Evolutionary conservation across 139 green algal genomes (phyloP).

Genomic region (Medakamo hakoo): DNA sequence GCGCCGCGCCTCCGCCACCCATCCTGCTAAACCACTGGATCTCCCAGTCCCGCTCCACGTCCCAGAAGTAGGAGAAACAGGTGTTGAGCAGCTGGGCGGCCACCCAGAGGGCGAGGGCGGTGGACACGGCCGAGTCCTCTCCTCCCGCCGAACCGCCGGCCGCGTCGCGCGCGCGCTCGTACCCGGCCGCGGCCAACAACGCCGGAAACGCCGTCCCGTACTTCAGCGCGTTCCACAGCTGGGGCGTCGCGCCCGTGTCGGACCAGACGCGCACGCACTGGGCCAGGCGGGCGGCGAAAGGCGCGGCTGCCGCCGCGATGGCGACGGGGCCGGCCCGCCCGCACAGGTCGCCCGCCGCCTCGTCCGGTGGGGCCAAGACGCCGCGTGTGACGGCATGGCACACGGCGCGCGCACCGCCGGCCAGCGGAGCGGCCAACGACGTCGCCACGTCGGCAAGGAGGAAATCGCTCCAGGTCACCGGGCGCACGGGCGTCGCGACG

Average conservation of each 20-base stretch:
- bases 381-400: slow-evolving; percentile 32
- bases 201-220: slow-evolving; percentile 85
- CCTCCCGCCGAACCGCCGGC: too few species aligned
- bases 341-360: slow-evolving; percentile 10
- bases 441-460: slow-evolving; percentile 88
- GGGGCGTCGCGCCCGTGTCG: slow-evolving; percentile 31
- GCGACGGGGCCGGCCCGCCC: slow-evolving; percentile 25
- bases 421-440: slow-evolving; percentile 64
- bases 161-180: not conserved
- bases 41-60: slow-evolving; percentile 90
- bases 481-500: slow-evolving; percentile 42
- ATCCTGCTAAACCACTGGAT: slow-evolving; percentile 39
- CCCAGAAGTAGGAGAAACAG: slow-evolving; percentile 88
- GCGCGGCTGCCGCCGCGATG: slow-evolving; percentile 53
- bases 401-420: slow-evolving; percentile 50
- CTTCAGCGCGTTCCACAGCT: slow-evolving; percentile 81
- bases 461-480: slow-evolving; percentile 85
- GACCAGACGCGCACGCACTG: slow-evolving; percentile 77
- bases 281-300: slow-evolving; percentile 67
- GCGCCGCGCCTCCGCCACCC: not conserved
- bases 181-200: not conserved
- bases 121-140: not conserved
- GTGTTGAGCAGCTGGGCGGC: slow-evolving; percentile 58
- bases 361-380: slow-evolving; percentile 22
- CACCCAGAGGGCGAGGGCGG: slow-evolving; percentile 49